Evolutionary conservation across 345 rosid species (phyloP), one percentile per base, ranked within the genome.

Genomic region (Pseudoturritis turrita): DNA sequence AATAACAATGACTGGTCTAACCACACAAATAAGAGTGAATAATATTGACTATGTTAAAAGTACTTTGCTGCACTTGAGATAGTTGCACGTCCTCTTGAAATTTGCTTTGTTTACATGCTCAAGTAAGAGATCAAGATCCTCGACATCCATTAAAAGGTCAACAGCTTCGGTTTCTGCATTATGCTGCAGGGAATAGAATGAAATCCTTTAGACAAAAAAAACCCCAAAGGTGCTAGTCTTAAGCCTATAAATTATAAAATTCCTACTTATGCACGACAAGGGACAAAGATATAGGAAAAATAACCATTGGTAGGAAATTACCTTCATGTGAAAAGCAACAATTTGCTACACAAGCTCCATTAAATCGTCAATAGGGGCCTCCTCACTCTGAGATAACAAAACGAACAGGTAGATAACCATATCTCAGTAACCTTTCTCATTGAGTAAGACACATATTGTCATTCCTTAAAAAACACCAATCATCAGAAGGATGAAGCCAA

Each of bases 111-210:
- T 97, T 33, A 91, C 96, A 66, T 88, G n/a, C n/a, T n/a, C n/a
- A n/a, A n/a, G n/a, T n/a, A n/a, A n/a, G n/a, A n/a, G n/a, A n/a
- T n/a, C n/a, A 81, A 95, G 96, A 83, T 91, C 96, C 75, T 91
- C 99, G 79, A 91, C 97, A 88, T 95, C 99, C 96, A 95, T 95
- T 62, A 95, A 73, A 51, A 95, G 88, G 82, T 95, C 96, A 75
- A 95, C 94, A 71, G 97, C 99, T 80, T 95, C 99, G 11, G 97
- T 93, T 84, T 95, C 97, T 60, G 96, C 96, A 81, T 95, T 95
- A 79, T 95, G 96, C 97, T 95, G 87, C 74, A 77, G 28, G 26
- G 44, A 62, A 36, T 12, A 69, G 37, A 62, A 45, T 37, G 35
- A 12, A 54, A 45, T 62, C 9, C 8, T 17, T 69, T 2, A 75